Conservation (phyloP, 306 rosid species). For the Vicia faba region DNA sequence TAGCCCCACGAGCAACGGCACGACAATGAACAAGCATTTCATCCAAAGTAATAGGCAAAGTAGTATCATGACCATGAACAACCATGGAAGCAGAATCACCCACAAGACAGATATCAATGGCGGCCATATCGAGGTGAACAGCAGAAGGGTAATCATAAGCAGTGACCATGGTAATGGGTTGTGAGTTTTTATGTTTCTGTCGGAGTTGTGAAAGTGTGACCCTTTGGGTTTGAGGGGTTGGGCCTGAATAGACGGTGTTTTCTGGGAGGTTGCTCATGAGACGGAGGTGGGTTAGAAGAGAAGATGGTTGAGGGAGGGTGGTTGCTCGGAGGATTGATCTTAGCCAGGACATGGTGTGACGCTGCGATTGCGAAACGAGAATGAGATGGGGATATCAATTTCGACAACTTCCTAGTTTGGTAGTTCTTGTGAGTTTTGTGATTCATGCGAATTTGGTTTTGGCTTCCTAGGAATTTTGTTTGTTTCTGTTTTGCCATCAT, state of each 20-base stretch:
- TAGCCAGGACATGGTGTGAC: slow-evolving; percentile 30
- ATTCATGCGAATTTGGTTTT: not conserved
- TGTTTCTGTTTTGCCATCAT: too few relatives aligned
- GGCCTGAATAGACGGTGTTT: slow-evolving; percentile 80
- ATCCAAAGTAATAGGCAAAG: slow-evolving; percentile 66
- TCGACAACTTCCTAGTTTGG: not conserved
- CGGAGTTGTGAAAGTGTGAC: slow-evolving; percentile 60
- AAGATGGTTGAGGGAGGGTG: not conserved
- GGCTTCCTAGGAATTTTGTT: not conserved
- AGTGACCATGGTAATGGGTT: slow-evolving; percentile 87
- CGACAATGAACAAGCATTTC: slow-evolving; percentile 88
- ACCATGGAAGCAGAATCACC: slow-evolving; percentile 97
- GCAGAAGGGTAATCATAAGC: slow-evolving; percentile 94
- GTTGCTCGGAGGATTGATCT: slow-evolving; percentile 33
- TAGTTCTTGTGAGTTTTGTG: not conserved
- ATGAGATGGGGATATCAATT: too few relatives aligned
- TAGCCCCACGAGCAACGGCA: slow-evolving; percentile 84
- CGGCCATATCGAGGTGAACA: slow-evolving; percentile 71
- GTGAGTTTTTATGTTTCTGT: slow-evolving; percentile 56
- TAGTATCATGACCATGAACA: slow-evolving; percentile 89
- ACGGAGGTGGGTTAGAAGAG: slow-evolving; percentile 39
- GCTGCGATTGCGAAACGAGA: not conserved
- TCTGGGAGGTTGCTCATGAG: slow-evolving; percentile 79
- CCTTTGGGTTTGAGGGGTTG: slow-evolving; percentile 53
- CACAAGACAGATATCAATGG: slow-evolving; percentile 68